A percentile compares a stretch with the other conserved stretches of the same genome.
phyloP scores from a whole-genome alignment of 1,284 basidiomycete species.

The Microbotryum violaceum region DNA sequence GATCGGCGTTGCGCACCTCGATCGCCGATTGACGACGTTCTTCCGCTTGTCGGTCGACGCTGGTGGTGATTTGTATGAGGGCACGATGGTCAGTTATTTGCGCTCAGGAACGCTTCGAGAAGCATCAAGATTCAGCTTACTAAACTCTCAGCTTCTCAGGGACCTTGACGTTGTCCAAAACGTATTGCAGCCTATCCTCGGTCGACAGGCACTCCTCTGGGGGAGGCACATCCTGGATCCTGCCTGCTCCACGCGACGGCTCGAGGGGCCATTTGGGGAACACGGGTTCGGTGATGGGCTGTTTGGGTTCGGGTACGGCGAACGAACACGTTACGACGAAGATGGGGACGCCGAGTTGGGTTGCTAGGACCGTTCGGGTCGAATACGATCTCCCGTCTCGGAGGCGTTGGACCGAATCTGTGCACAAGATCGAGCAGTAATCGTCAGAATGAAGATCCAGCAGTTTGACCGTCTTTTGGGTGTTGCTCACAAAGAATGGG shows the following conservation, averaged over 20 bases:
- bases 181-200: conserved; percentile 29
- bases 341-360: conserved; percentile 65
- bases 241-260: not conserved
- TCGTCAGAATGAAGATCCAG: not conserved
- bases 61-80: not conserved
- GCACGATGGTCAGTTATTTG: not conserved
- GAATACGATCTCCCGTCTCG: conserved; percentile 59
- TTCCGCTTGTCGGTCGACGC: conserved; percentile 23
- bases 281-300: conserved; percentile 38
- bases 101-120: not conserved
- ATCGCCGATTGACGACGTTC: conserved; percentile 32
- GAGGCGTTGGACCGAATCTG: conserved; percentile 59
- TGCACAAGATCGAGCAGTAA: too few species aligned
- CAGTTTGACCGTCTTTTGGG: too few species aligned
- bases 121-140: conserved; percentile 1
- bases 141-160: conserved; percentile 31
- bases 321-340: conserved; percentile 83
- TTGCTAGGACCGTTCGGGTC: conserved; percentile 64
- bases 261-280: conserved; percentile 20
- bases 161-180: conserved; percentile 19
- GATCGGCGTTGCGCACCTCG: conserved; percentile 36
- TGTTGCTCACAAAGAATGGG: conserved; percentile 61
- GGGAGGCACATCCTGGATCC: conserved; percentile 20
- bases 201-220: conserved; percentile 32
- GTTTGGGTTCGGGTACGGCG: conserved; percentile 67